These are phyloP conservation scores for Lagenaria siceraria DNA, from an alignment of 306 rosid genomes.

Conservation along the genomic window DNA sequence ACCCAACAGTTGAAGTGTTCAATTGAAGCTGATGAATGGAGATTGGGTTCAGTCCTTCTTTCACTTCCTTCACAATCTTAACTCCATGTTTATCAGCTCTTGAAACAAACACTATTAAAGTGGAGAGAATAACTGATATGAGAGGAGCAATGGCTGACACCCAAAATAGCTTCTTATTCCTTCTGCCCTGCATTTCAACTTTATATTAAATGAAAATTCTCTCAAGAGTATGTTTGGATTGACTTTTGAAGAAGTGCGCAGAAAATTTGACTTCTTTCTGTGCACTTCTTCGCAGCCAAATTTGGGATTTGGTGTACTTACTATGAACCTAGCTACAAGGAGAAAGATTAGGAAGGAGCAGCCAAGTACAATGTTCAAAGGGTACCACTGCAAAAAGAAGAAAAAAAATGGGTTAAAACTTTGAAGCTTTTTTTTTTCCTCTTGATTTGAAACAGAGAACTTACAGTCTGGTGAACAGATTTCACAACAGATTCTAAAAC, in stretches of 20 bases:
- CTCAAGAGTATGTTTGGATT: too few relatives aligned
- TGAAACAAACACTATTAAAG: slow-evolving; percentile 57
- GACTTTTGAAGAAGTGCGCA: too few relatives aligned
- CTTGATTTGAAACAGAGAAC: slow-evolving; percentile 1
- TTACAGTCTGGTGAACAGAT: slow-evolving; percentile 29
- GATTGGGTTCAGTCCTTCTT: slow-evolving; percentile 60
- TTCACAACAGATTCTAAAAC: slow-evolving; percentile 48
- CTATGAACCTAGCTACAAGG: slow-evolving; percentile 43
- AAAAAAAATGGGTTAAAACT: background rate
- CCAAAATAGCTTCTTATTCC: slow-evolving; percentile 75
- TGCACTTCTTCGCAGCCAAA: too few relatives aligned
- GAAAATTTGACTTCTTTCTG: too few relatives aligned
- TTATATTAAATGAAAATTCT: too few relatives aligned
- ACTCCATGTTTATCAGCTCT: slow-evolving; percentile 77
- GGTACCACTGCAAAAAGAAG: slow-evolving; percentile 46
- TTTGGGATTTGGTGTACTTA: slow-evolving; percentile 22
- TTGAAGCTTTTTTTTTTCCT: background rate
- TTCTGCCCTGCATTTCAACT: slow-evolving; percentile 47
- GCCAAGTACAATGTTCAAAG: slow-evolving; percentile 40
- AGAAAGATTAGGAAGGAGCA: slow-evolving; percentile 69
- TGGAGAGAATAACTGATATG: slow-evolving; percentile 58
- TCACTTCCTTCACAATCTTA: slow-evolving; percentile 55
- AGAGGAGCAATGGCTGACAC: slow-evolving; percentile 74
- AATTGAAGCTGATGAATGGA: slow-evolving; percentile 54
- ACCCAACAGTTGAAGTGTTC: slow-evolving; percentile 43